Base-by-base conservation (phyloP, 202 grass and related monocot species). In the Musa balbisiana region DNA sequence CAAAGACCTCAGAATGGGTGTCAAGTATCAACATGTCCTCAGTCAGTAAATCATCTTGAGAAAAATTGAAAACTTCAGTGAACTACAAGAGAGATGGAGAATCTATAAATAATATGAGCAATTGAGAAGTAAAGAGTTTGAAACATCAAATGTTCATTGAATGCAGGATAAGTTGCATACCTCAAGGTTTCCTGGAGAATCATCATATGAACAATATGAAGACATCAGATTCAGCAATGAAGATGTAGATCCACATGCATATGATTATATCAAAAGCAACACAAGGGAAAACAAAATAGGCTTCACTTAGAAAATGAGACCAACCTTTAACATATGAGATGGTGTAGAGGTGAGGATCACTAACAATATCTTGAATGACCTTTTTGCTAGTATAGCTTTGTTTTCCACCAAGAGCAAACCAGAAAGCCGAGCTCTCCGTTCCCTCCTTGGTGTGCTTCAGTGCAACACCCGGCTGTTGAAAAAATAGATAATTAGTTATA, bases 1-100 rank as follows among this genome's bases (percentile, higher is more conserved):
- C 78, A 83, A 97, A 91, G 52, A 91, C 84, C 79, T 97, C 93
- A 80, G 84, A 88, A 72, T 91, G 90, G 68, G 93, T 93, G 55
- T 97, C 93, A 64, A 97, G 82, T 87, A 97, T 86, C 90, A 93
- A 79, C 73, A 93, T 87, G 71, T 97, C 93, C 86, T 97, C 93
- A 43, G 93, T 91, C 87, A 97, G 90, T 76, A 97, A 84, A 93
- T 97, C 93, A 87, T 97, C 93, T 97, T 97, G 93, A 64, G 84
- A 87, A 67, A 97, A 97, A 80, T 97, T 97, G 88, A 91, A 97
- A 64, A 97, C 87, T 85, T 97, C 93, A 74, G 69, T 72, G 74
- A 93, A 86, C 93, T 97, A 73, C 75, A 65, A 83, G 8, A 83
- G 73, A 26, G 55, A 62, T 73, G 66, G 55, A 77, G 52, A 69